phyloP scores from a whole-genome alignment of 495 filamentous ascomycete genomes.

The Xylaria longipes region DNA sequence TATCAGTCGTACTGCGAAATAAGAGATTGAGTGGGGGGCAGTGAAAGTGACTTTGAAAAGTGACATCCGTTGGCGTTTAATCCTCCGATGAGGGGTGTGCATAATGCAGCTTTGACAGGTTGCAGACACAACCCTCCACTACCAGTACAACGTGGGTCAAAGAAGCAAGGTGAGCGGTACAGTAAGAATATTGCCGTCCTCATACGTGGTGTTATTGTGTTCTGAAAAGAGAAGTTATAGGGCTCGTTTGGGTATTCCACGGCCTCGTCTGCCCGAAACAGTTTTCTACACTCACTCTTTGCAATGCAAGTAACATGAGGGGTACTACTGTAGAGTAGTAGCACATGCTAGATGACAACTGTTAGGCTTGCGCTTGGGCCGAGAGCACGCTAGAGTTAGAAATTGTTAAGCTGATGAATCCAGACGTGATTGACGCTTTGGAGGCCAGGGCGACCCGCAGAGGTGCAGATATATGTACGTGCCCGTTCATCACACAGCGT shows the following conservation, averaged over 20 bases:
- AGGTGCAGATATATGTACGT: slow-evolving; percentile 10
- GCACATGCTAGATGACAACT: not conserved
- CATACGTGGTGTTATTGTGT: slow-evolving; percentile 1
- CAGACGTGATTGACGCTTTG: not conserved
- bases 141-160: slow-evolving; percentile 9
- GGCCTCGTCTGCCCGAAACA: not conserved
- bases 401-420: not conserved
- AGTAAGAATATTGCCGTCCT: not conserved
- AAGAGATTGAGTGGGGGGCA: slow-evolving; percentile 7
- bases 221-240: slow-evolving; percentile 11
- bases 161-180: slow-evolving; percentile 19
- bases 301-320: not conserved
- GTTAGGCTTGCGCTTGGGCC: not conserved
- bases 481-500: slow-evolving; percentile 6
- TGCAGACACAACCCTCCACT: slow-evolving; percentile 19
- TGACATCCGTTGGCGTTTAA: slow-evolving; percentile 43
- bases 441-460: slow-evolving; percentile 2
- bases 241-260: not conserved
- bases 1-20: slow-evolving; percentile 6
- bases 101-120: slow-evolving; percentile 31
- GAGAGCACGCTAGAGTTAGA: not conserved
- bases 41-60: not conserved
- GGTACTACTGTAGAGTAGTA: not conserved
- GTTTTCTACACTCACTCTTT: not conserved
- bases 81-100: slow-evolving; percentile 37